phyloP scores from a whole-genome alignment of 2,329 filamentous ascomycete species.

The Trichoderma endophyticum region DNA sequence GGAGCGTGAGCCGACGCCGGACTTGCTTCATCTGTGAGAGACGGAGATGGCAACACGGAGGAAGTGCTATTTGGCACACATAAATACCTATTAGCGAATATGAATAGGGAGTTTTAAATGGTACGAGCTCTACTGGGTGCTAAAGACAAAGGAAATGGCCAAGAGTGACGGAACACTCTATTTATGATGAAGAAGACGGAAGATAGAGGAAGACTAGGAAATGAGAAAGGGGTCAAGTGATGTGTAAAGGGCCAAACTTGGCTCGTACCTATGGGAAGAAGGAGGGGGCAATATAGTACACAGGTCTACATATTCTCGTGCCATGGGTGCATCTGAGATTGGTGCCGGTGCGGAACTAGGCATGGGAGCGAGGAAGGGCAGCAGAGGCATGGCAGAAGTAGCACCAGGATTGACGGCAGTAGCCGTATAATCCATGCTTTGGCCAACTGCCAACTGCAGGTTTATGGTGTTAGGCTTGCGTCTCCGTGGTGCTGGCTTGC shows the following conservation, averaged over 20 bases:
- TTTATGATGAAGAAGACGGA: too few relatives aligned
- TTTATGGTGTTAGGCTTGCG: neutral
- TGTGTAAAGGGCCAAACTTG: neutral
- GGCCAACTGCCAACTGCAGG: neutral
- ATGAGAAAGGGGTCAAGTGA: neutral
- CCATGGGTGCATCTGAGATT: neutral
- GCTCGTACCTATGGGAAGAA: neutral
- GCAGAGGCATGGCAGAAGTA: neutral
- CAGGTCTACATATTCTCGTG: neutral
- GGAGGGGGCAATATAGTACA: neutral
- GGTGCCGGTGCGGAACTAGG: neutral
- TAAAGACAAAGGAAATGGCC: neutral
- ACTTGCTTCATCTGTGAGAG: slow-evolving; percentile 59
- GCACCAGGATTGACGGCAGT: neutral
- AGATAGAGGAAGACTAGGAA: too few relatives aligned
- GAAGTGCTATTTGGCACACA: slow-evolving; percentile 5
- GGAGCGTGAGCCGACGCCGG: slow-evolving; percentile 30
- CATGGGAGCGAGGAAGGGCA: neutral
- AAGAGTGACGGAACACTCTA: neutral
- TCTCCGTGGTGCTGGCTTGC: neutral
- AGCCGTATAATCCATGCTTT: neutral
- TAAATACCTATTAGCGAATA: neutral
- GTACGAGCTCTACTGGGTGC: too few relatives aligned
- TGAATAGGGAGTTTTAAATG: neutral
- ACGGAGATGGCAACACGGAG: slow-evolving; percentile 57